Conservation (phyloP, 495 filamentous ascomycete genomes). For the Ramalina intermedia region DNA sequence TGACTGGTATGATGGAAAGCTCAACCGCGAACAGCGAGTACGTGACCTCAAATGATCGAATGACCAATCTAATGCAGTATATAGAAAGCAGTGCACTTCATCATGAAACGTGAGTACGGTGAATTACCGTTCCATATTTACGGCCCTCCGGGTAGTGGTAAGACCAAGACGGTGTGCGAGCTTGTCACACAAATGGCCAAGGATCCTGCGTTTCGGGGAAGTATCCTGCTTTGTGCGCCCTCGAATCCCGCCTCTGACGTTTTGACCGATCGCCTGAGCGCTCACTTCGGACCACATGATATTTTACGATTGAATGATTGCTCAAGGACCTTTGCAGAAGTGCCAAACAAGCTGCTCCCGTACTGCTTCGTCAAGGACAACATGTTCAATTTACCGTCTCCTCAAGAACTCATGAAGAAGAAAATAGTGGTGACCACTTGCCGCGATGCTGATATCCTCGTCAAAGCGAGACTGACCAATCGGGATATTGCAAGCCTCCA, state of each 20-base stretch:
- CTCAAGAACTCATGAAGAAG: constrained; percentile 33
- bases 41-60: too few species aligned
- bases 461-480: constrained; percentile 35
- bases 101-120: constrained; percentile 5
- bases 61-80: not conserved
- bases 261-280: constrained; percentile 30
- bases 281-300: constrained; percentile 23
- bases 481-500: constrained; percentile 21
- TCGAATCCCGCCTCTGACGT: constrained; percentile 43
- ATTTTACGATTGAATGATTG: constrained; percentile 35
- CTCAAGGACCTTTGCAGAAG: constrained; percentile 32
- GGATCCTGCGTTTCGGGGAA: constrained; percentile 2
- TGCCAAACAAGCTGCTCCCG: constrained; percentile 28
- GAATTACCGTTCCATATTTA: constrained; percentile 44
- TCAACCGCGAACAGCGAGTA: constrained; percentile 13
- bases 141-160: constrained; percentile 90
- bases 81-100: constrained; percentile 9
- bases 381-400: constrained; percentile 33
- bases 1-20: constrained; percentile 6
- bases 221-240: constrained; percentile 38
- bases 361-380: constrained; percentile 34
- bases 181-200: constrained; percentile 6
- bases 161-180: constrained; percentile 41
- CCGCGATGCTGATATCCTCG: constrained; percentile 33
- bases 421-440: constrained; percentile 37